These are phyloP conservation scores for Bryum argenteum DNA, from an alignment of 225 moss, liverwort and hornwort genomes.

Conservation along the genomic window DNA sequence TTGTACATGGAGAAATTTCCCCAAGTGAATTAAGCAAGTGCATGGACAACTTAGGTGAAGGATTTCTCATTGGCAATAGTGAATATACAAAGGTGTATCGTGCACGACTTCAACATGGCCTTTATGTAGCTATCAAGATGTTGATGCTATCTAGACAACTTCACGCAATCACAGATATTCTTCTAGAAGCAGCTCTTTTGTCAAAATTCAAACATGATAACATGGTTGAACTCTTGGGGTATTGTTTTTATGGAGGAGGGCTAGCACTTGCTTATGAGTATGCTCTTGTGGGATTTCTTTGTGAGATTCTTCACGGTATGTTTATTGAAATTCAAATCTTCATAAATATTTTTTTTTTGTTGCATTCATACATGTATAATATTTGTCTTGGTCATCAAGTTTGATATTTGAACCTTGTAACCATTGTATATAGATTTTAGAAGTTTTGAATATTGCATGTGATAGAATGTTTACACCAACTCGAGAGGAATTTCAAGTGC, in stretches of 20 bases:
- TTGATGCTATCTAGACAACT: conserved; percentile 22
- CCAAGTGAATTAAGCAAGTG: conserved; percentile 79
- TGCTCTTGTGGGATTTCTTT: conserved; percentile 95
- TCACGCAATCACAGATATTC: too few relatives aligned
- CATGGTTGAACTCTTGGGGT: conserved; percentile 96
- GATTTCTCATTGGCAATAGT: conserved; percentile 93
- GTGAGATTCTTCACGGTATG: conserved; percentile 91
- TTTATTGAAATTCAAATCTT: too few relatives aligned
- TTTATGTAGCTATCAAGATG: conserved; percentile 90
- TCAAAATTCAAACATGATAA: conserved; percentile 97
- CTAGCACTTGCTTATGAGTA: conserved; percentile 94
- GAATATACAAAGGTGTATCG: conserved; percentile 95
- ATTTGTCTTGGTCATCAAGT: too few relatives aligned
- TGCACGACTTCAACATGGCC: conserved; percentile 67
- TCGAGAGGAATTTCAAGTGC: too few relatives aligned
- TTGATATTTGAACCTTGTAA: too few relatives aligned
- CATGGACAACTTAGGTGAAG: conserved; percentile 94
- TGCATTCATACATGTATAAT: too few relatives aligned
- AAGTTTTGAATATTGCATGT: too few relatives aligned
- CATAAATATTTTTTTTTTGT: too few relatives aligned
- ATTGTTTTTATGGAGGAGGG: conserved; percentile 84
- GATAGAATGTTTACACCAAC: too few relatives aligned
- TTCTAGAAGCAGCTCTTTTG: conserved; percentile 80
- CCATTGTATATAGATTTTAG: too few relatives aligned
- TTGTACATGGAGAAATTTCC: too few relatives aligned